These are phyloP conservation scores for Phytophthora pini DNA, from an alignment of 352 stramenopile genomes.

Conservation along the genomic window DNA sequence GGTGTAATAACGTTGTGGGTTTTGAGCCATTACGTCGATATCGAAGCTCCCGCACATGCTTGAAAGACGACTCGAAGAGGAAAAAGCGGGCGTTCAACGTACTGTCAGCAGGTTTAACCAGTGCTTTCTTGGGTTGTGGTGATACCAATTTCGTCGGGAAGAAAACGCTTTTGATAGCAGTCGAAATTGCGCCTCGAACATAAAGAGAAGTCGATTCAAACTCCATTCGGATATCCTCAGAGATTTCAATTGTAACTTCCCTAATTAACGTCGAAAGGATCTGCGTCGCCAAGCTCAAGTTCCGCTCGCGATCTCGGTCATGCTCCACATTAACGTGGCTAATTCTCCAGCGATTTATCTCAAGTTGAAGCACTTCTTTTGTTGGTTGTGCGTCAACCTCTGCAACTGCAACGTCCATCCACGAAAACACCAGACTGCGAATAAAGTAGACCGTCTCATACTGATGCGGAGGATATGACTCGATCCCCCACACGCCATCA, in stretches of 20 bases:
- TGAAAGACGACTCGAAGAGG: conserved; percentile 36
- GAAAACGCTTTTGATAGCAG: conserved; percentile 27
- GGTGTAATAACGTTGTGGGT: conserved; percentile 10
- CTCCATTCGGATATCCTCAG: conserved; percentile 46
- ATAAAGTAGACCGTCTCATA: conserved; percentile 47
- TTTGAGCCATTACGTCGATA: conserved; percentile 16
- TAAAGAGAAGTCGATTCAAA: conserved; percentile 31
- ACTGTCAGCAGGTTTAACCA: conserved; percentile 1
- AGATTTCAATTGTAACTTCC: conserved; percentile 43
- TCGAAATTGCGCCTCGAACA: conserved; percentile 26
- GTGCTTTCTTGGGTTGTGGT: conserved; percentile 7
- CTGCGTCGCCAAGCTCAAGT: not conserved
- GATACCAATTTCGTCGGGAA: conserved; percentile 11
- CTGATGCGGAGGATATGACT: conserved; percentile 49
- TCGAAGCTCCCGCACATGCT: conserved; percentile 19
- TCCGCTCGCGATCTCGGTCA: conserved; percentile 21
- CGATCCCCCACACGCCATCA: conserved; percentile 41
- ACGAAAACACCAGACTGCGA: conserved; percentile 49
- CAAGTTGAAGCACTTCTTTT: conserved; percentile 33
- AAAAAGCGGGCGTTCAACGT: conserved; percentile 11
- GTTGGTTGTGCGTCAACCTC: conserved; percentile 29
- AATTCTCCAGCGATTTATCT: conserved; percentile 35
- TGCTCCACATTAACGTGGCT: conserved; percentile 31
- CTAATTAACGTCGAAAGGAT: conserved; percentile 31
- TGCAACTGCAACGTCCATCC: conserved; percentile 38